phyloP scores from a whole-genome alignment of 345 rosid genomes.

The Stellera chamaejasme region DNA sequence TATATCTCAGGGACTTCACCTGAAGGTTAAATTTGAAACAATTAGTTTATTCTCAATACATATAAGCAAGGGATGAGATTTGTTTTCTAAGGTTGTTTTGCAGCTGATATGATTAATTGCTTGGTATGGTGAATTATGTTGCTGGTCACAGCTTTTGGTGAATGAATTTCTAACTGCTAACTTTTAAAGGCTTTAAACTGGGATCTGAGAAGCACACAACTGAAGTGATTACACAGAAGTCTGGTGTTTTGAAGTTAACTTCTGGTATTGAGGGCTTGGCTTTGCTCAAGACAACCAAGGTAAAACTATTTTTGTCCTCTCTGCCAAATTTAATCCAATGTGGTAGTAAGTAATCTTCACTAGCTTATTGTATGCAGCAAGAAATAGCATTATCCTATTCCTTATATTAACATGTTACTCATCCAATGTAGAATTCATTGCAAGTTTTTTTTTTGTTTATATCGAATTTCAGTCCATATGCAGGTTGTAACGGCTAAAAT shows the following conservation, averaged over 20 bases:
- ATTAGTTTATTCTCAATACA: too few relatives aligned
- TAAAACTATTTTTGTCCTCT: conserved; percentile 17
- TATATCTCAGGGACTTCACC: not conserved
- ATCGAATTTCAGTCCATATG: too few relatives aligned
- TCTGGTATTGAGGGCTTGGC: conserved; percentile 74
- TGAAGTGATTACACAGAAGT: conserved; percentile 57
- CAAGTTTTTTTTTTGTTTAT: too few relatives aligned
- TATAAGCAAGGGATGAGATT: not conserved
- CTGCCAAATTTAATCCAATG: not conserved
- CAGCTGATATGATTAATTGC: not conserved
- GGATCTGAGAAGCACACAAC: conserved; percentile 89
- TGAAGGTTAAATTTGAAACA: not conserved
- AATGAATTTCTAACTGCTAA: conserved; percentile 1
- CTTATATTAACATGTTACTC: not conserved
- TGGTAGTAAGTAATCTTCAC: not conserved
- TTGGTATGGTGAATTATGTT: not conserved
- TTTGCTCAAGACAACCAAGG: conserved; percentile 88
- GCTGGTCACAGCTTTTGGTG: not conserved
- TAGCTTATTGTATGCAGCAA: not conserved
- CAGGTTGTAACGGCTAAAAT: too few relatives aligned
- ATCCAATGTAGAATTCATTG: too few relatives aligned
- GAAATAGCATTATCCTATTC: too few relatives aligned
- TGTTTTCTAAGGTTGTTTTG: not conserved
- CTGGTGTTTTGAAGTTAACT: conserved; percentile 49
- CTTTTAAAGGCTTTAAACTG: conserved; percentile 72